A percentile compares a stretch with the other conserved stretches of the same genome.
Conservation (phyloP, 2,329 filamentous ascomycete genomes). For the Calonectria montana region DNA sequence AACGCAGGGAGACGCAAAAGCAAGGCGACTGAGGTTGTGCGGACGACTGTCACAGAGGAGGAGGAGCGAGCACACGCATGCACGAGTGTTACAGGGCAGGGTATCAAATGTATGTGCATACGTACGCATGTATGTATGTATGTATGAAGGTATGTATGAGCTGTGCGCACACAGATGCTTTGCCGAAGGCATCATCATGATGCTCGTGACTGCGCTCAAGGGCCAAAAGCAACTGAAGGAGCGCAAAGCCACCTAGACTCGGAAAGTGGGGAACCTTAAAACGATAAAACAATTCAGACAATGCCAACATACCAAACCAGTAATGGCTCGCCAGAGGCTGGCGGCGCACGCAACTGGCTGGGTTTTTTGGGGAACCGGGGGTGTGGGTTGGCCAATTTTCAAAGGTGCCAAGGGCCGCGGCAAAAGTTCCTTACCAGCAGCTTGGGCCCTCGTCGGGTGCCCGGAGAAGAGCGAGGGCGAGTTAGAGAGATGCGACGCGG, state of each 20-base stretch:
- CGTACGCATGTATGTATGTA: background rate
- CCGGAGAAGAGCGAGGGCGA: slow-evolving; percentile 3
- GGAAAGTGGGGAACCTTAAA: background rate
- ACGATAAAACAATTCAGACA: background rate
- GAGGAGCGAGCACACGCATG: background rate
- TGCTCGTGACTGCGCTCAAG: background rate
- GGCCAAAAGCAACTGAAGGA: background rate
- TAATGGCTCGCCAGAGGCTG: background rate
- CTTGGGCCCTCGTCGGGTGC: slow-evolving; percentile 21
- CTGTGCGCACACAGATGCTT: background rate
- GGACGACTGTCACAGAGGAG: background rate
- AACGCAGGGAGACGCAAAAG: background rate
- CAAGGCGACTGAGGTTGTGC: background rate
- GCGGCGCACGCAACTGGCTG: background rate
- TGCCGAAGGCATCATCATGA: background rate
- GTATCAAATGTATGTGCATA: background rate
- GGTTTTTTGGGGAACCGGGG: slow-evolving; percentile 10
- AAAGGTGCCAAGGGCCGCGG: slow-evolving; percentile 43
- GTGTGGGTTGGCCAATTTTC: slow-evolving; percentile 31
- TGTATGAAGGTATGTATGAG: background rate
- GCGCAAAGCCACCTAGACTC: background rate
- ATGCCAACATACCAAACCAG: slow-evolving; percentile 1
- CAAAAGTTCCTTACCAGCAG: slow-evolving; percentile 43
- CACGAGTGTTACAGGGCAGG: background rate
- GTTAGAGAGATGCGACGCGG: background rate